Conservation (phyloP, 2,329 filamentous ascomycete genomes). For the Beauveria scarabaeidicola region DNA sequence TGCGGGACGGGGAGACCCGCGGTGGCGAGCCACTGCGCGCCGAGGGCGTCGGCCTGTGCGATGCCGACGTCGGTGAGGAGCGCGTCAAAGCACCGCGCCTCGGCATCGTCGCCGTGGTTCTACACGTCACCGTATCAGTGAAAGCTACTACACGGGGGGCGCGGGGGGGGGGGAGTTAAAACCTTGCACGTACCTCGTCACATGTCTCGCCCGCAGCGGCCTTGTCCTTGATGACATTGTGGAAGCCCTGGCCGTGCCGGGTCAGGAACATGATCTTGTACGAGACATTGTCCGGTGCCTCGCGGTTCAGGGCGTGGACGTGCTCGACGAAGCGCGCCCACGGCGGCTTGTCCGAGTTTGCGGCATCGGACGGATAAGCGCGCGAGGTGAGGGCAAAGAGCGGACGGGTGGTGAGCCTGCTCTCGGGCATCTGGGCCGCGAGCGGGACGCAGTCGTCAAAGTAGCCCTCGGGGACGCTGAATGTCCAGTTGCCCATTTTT, state of each 20-base stretch:
- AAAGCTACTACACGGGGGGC: too few species aligned
- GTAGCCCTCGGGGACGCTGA: constrained; percentile 16
- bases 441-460: constrained; percentile 37
- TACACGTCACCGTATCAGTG: constrained; percentile 4
- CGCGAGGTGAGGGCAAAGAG: constrained; percentile 47
- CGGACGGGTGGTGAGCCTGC: constrained; percentile 30
- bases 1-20: constrained; percentile 43
- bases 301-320: constrained; percentile 36
- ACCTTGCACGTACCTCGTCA: constrained; percentile 30
- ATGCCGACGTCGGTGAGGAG: constrained; percentile 44
- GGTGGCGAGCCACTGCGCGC: constrained; percentile 41
- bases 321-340: constrained; percentile 45
- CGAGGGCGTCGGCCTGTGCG: constrained; percentile 43
- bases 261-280: constrained; percentile 49
- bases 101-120: constrained; percentile 30
- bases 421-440: constrained; percentile 20
- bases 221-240: constrained; percentile 38
- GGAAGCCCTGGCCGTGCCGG: constrained; percentile 47
- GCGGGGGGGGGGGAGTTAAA: background rate
- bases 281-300: constrained; percentile 30
- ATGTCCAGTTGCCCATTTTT: constrained; percentile 24
- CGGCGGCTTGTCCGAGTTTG: constrained; percentile 28
- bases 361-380: constrained; percentile 35
- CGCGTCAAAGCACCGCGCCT: constrained; percentile 32
- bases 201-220: constrained; percentile 48